These are phyloP conservation scores for Epichloe aotearoae DNA, from an alignment of 2,329 filamentous ascomycete species.

Conservation along the genomic window DNA sequence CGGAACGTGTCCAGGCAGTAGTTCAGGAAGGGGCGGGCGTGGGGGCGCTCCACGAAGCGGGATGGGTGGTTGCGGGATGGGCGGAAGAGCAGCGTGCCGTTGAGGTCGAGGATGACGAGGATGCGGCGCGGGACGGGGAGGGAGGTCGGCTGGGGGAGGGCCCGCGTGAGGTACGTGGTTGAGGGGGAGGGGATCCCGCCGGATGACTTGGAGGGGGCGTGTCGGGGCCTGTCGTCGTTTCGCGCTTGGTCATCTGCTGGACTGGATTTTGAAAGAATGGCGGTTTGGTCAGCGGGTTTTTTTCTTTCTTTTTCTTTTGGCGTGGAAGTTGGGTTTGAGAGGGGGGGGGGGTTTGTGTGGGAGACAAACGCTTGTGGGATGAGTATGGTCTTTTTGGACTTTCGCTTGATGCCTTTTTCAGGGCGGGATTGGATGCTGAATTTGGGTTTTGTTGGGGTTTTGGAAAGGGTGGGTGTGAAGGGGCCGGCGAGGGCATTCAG, in stretches of 20 bases:
- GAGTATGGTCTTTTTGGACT: not conserved
- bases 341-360: not conserved
- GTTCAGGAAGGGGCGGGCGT: conserved; percentile 53
- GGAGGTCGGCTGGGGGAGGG: conserved; percentile 28
- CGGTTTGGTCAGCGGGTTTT: not conserved
- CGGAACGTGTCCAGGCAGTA: conserved; percentile 63
- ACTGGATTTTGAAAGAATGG: not conserved
- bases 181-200: conserved; percentile 53
- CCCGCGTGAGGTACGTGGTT: conserved; percentile 43
- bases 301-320: not conserved
- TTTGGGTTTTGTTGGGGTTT: not conserved
- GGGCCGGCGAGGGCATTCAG: not conserved
- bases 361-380: not conserved
- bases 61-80: conserved; percentile 35
- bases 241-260: not conserved
- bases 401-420: conserved; percentile 1
- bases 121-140: conserved; percentile 43
- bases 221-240: not conserved
- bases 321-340: not conserved
- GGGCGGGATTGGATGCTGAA: not conserved
- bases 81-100: conserved; percentile 76
- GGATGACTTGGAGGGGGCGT: conserved; percentile 26
- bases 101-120: conserved; percentile 81
- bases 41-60: conserved; percentile 48
- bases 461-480: not conserved